A percentile compares a stretch with the other conserved stretches of the same genome.
These are phyloP conservation scores for Hypoxylon lienhwacheense DNA, from an alignment of 495 filamentous ascomycete species.

Conservation along the genomic window DNA sequence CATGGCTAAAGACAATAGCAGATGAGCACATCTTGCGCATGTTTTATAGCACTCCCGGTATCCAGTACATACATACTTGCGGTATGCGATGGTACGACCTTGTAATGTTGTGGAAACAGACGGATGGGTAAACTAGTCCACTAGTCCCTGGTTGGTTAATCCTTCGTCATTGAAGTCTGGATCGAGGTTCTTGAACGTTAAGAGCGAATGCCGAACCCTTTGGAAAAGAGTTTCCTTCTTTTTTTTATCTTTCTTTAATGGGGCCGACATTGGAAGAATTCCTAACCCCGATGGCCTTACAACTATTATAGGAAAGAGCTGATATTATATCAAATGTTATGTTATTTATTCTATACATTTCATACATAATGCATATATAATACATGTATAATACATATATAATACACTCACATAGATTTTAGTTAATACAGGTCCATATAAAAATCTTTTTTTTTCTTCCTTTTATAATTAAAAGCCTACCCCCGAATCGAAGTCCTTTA, in stretches of 20 bases:
- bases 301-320: too few relatives aligned
- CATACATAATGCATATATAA: too few relatives aligned
- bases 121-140: too few relatives aligned
- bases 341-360: too few relatives aligned
- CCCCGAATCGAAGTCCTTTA: not conserved
- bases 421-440: too few relatives aligned
- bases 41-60: not conserved
- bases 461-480: constrained; percentile 25
- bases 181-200: constrained; percentile 19
- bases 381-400: too few relatives aligned
- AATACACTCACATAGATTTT: too few relatives aligned
- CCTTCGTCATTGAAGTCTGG: constrained; percentile 28
- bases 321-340: too few relatives aligned
- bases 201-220: constrained; percentile 34
- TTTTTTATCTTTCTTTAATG: too few relatives aligned
- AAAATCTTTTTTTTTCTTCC: not conserved
- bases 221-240: not conserved
- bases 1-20: too few relatives aligned
- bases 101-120: constrained; percentile 11
- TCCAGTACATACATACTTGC: not conserved
- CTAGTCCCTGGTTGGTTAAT: constrained; percentile 10
- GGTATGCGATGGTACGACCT: not conserved
- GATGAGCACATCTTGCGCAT: not conserved
- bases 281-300: too few relatives aligned
- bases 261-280: too few relatives aligned